Percentiles rank a stretch among this genome's conserved stretches.
Evolutionary conservation across 768 basidiomycete species (phyloP).

Genomic region (Xerocomellus intermedius): DNA sequence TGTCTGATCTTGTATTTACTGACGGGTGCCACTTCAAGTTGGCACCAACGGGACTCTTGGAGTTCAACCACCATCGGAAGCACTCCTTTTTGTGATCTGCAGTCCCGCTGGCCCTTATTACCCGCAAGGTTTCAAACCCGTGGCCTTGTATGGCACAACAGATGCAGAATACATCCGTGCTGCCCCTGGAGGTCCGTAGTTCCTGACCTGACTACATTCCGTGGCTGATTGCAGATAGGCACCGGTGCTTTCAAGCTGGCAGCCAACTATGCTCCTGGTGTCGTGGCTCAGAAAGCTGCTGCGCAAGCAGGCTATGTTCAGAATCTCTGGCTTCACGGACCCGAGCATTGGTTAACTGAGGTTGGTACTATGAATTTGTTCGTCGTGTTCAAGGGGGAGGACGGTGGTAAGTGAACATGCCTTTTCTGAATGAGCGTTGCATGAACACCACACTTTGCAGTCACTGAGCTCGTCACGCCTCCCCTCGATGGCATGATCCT

Average conservation of each 20-base stretch:
- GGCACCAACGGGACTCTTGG: slow-evolving; percentile 55
- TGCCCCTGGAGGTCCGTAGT: slow-evolving; percentile 66
- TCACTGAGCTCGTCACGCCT: slow-evolving; percentile 61
- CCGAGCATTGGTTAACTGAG: slow-evolving; percentile 50
- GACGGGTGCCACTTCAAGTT: slow-evolving; percentile 44
- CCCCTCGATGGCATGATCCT: slow-evolving; percentile 65
- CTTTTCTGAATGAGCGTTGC: neutral
- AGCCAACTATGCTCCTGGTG: slow-evolving; percentile 85
- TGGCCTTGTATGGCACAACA: slow-evolving; percentile 81
- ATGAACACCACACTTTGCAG: slow-evolving; percentile 24
- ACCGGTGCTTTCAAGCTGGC: slow-evolving; percentile 89
- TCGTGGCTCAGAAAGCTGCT: slow-evolving; percentile 80
- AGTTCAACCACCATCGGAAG: slow-evolving; percentile 63
- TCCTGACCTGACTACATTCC: neutral
- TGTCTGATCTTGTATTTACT: neutral
- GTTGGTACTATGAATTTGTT: slow-evolving; percentile 96
- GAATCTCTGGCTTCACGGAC: slow-evolving; percentile 86
- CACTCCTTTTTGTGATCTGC: slow-evolving; percentile 64
- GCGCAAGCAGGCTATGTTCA: slow-evolving; percentile 78
- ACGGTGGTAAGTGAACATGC: slow-evolving; percentile 49
- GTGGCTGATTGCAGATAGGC: slow-evolving; percentile 38
- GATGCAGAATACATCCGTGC: slow-evolving; percentile 69
- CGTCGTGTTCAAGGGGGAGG: slow-evolving; percentile 67
- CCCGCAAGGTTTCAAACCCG: slow-evolving; percentile 84
- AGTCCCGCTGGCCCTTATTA: slow-evolving; percentile 77